Base-by-base conservation (phyloP, 1,284 basidiomycete genomes). In the Rhizopogon parksii region DNA sequence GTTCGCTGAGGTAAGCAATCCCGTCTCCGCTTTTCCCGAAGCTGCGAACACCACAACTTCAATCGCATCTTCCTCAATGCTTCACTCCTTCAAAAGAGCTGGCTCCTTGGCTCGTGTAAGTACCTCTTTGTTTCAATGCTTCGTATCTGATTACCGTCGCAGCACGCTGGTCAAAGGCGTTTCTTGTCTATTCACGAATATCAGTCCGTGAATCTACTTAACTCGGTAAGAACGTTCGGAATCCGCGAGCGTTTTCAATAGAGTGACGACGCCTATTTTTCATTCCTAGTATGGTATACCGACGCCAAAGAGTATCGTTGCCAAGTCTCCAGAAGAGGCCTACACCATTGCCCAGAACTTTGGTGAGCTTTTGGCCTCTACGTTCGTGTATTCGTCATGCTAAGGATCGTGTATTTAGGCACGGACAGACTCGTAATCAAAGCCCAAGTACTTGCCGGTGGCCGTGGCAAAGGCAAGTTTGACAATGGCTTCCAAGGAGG, bases 111-210 rank as follows among this genome's bases (percentile, higher is more conserved):
- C 80, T 66, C 79, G 83, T 60, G 83, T 81, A 72, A 53, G 82
- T 73, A 34, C 3, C 34, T 56, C 25, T 19, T 49, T 6, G 27
- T 7, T 30, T 0, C 47, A 45, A 17, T 15, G 11, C 5, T 35
- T 32, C n/a, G 11, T 14, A 0, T 40, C 36, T 37, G 32, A 49
- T 50, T n/a, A 11, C 17, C 7, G 14, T 34, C 2, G 21, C 19
- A 39, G 36, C 56, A 87, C 79, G 80, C 80, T 62, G 79, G 83
- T 68, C 93, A 95, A 80, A 91, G 79, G 75, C 91, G 95, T 62
- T 90, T 88, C 72, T 83, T 99, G 63, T 96, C 93, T 43, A 95
- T 99, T 66, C 95, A 99, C 75, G 95, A 99, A 76, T 93, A 98
- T 75, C 93, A 98, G 69, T 96, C 94, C 49, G 90, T 98, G 71